phyloP scores from a whole-genome alignment of 768 basidiomycete species.

The Gyrodon lividus region DNA sequence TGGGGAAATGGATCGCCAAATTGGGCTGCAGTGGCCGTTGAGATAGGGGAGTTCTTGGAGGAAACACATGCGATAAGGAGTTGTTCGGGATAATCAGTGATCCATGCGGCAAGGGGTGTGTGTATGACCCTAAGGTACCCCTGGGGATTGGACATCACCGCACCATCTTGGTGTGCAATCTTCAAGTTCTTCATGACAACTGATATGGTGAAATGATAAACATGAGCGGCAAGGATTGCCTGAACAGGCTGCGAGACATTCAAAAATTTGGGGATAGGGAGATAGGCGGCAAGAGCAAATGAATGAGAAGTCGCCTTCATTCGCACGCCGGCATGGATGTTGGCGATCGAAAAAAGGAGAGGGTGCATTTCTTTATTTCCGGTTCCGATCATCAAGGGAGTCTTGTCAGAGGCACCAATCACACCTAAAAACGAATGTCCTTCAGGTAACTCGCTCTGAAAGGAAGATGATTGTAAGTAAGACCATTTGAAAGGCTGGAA shows the following conservation, averaged over 20 bases:
- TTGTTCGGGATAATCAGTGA: constrained; percentile 20
- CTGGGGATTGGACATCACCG: constrained; percentile 28
- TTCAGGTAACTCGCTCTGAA: constrained; percentile 4
- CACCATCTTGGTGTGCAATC: constrained; percentile 22
- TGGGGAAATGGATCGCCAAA: constrained; percentile 18
- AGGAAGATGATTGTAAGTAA: background rate
- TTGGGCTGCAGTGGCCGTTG: constrained; percentile 7
- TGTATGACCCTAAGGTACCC: constrained; percentile 7
- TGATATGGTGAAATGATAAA: constrained; percentile 32
- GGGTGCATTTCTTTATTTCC: constrained; percentile 35
- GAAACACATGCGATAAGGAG: constrained; percentile 13
- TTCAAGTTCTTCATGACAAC: constrained; percentile 31
- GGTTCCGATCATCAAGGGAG: constrained; percentile 29
- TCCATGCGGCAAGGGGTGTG: constrained; percentile 16
- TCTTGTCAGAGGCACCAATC: constrained; percentile 35
- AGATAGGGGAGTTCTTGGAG: constrained; percentile 13
- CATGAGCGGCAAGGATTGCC: constrained; percentile 25
- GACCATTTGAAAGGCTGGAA: background rate
- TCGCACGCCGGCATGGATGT: constrained; percentile 29
- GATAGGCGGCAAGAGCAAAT: constrained; percentile 27
- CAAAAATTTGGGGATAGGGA: constrained; percentile 29
- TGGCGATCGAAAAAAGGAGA: constrained; percentile 30
- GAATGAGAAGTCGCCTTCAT: constrained; percentile 34
- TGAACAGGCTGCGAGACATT: constrained; percentile 18
- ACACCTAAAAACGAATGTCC: constrained; percentile 31